phyloP scores from a whole-genome alignment of 305 asterid genomes.

The Andrographis paniculata region DNA sequence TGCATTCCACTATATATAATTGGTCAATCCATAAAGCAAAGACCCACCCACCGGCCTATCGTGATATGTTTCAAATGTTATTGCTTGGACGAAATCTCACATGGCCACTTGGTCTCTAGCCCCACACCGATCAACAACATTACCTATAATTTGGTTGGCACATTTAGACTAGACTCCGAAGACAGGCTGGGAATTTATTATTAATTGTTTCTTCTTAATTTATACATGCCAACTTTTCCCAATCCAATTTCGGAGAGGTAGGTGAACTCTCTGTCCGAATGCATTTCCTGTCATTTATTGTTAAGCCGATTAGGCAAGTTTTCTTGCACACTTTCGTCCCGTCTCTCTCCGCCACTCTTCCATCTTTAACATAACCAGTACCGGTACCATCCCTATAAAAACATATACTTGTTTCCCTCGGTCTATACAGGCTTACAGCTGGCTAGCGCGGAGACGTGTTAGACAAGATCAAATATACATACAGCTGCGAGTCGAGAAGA shows the following conservation, averaged over 20 bases:
- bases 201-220: too few relatives aligned
- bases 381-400: background rate
- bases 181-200: background rate
- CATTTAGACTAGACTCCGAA: background rate
- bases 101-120: conserved; percentile 30
- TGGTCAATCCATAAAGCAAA: too few relatives aligned
- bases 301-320: background rate
- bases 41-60: too few relatives aligned
- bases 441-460: too few relatives aligned
- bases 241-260: background rate
- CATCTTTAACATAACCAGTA: too few relatives aligned
- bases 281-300: background rate
- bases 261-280: background rate
- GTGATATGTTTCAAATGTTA: background rate
- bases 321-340: background rate
- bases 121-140: conserved; percentile 25
- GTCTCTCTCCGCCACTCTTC: too few relatives aligned
- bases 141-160: conserved; percentile 28
- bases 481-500: too few relatives aligned
- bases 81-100: conserved; percentile 18
- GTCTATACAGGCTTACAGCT: background rate
- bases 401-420: background rate
- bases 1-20: too few relatives aligned
- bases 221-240: too few relatives aligned
- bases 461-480: too few relatives aligned